Base-by-base conservation (phyloP, 495 filamentous ascomycete species). In the Trichocladium antarcticum region DNA sequence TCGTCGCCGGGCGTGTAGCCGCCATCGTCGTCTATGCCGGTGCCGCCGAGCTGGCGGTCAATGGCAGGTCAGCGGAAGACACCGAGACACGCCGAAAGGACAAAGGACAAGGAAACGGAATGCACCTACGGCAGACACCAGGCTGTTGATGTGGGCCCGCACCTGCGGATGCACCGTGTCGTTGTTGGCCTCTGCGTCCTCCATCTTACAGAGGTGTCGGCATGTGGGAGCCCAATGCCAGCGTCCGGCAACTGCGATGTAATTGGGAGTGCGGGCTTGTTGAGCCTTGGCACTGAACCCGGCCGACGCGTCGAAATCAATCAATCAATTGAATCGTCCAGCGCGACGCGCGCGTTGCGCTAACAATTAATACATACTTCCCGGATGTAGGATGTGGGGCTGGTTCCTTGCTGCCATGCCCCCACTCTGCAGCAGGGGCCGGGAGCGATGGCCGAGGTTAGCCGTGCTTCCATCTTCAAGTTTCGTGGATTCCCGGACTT, bases 1-100 rank as follows among this genome's bases (percentile, higher is more conserved):
- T 96, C 90, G 61, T 97, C 89, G 59, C 93, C 93, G 39, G 97
- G 80, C 6, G 83, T 74, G 66, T 99, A 99, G 53, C 59, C 60
- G 48, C 85, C 87, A 44, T 84, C 84, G 61, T 85, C 84, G 39
- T 85, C 85, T 28, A 82, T 77, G 59, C 86, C 82, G 57, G 80
- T 79, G 20, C 93, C 92, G 65, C 92, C 92, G 50, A 97, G 80
- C 88, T 95, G 60, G 46, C 10, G 28, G 9, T 1, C 21, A n/a
- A 34, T n/a, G 16, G 2, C 8, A n/a, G 2, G 37, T 45, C 39
- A 55, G 36, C n/a, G 5, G 45, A 27, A 16, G 14, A 5, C 2
- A 12, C 3, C 14, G 24, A 15, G 21, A 35, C 7, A 2, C 3
- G 9, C 7, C 29, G 15, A 15, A 35, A 41, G 20, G n/a, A n/a